These are phyloP conservation scores for Calendula officinalis DNA, from an alignment of 129 eudicot species.

Conservation along the genomic window DNA sequence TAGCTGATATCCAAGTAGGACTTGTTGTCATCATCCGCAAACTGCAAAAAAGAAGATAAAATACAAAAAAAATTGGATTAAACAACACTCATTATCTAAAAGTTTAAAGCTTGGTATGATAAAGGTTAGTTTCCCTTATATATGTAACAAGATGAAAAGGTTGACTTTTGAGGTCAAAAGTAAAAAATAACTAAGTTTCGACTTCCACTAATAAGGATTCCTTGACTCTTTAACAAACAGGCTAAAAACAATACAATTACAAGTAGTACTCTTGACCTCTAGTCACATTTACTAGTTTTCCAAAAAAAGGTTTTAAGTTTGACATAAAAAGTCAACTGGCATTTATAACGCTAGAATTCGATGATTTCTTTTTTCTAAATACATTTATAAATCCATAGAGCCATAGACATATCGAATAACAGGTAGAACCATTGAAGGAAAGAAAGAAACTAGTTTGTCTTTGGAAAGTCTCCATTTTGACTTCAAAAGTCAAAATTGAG, in stretches of 20 bases:
- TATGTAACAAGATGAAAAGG: no score
- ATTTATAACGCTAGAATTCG: not conserved
- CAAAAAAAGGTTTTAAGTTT: not conserved
- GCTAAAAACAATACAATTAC: no score
- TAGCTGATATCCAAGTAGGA: constrained; percentile 83
- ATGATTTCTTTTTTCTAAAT: no score
- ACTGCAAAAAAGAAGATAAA: constrained; percentile 40
- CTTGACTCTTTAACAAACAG: no score
- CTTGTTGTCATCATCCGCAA: constrained; percentile 83
- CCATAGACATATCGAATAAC: not conserved
- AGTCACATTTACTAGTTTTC: no score
- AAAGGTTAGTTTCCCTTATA: not conserved
- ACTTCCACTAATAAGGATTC: no score
- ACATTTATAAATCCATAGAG: no score
- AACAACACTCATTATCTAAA: not conserved
- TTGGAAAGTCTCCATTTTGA: constrained; percentile 5
- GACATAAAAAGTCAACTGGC: not conserved
- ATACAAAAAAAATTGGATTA: not conserved
- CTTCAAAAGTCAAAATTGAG: constrained; percentile 18
- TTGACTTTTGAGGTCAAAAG: constrained; percentile 10
- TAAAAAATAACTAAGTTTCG: not conserved
- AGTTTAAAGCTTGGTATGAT: not conserved
- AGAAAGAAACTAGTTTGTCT: not conserved
- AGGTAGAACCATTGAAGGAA: not conserved
- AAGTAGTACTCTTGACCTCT: no score